Base-by-base conservation (phyloP, 2,329 filamentous ascomycete genomes). In the Xylariaceae sp. region DNA sequence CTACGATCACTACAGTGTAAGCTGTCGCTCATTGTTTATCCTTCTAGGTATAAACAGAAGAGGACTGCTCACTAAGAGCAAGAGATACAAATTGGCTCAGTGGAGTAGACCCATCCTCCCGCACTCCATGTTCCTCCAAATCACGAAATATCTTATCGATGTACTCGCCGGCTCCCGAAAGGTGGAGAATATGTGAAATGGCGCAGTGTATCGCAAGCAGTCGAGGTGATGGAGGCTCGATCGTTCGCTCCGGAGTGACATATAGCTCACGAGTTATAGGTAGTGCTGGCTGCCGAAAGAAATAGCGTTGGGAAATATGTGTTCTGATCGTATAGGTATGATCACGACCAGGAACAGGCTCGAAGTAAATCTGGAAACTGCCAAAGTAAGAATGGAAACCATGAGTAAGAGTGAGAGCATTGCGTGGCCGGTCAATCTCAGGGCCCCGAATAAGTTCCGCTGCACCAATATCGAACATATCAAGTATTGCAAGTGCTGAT, bases 381-480 rank as follows among this genome's bases (percentile, higher is more conserved):
- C 22, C 22, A 28, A 28, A 28, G 4, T 7, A 28, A 5, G 4
- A 7, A 28, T 28, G 22, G 22, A 28, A 28, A 28, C 7, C 22
- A 28, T 28, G 22, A 28, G 22, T 28, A 28, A 28, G 22, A 28
- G 22, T 28, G 22, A 28, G 60, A 17, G 72, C 71, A 57, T 76
- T 75, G 36, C 58, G 56, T 28, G 70, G 69, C 44, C 66, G 63
- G 55, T 75, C 71, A 50, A 75, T 73, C 6, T 73, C 64, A 31
- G 53, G 47, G 47, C 71, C 71, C 47, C 72, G 63, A 43, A 75
- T 73, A 1, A 73, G 45, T 56, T 67, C 57, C 7, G 60, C 60
- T 16, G 68, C 61, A 28, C 65, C 66, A 38, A 50, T 56, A 53
- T 74, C 70, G 51, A 75, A 73, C 70, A 75, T 74, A 31, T 73